Base-by-base conservation (phyloP, 2,329 filamentous ascomycete species). In the Aspergillus versicolor region DNA sequence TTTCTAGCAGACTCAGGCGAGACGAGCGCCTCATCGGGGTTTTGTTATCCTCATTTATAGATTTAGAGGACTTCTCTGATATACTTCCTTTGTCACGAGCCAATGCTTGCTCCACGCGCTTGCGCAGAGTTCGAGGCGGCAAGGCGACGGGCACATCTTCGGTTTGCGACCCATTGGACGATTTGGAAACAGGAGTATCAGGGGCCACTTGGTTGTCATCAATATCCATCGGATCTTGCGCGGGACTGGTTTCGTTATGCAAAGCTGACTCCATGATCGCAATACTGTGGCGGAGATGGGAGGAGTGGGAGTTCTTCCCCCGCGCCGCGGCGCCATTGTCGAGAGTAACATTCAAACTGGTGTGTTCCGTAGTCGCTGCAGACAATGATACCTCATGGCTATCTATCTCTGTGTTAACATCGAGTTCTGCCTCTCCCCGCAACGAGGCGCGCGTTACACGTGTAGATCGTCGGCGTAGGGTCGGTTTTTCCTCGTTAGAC, bases 1-100 rank as follows among this genome's bases (percentile, higher is more conserved):
- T 61, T 67, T 73, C 65, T 71, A 81, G 15, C 52, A 77, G 38
- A 56, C 72, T 74, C 54, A 79, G 67, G 45, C 80, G 76, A 47
- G 74, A 73, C 32, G 81, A 82, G 48, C 68, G 73, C 50, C 73
- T 74, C 50, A 60, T 57, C 15, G 72, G 69, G n/a, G 63, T 65
- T 49, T 66, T 61, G 45, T 65, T 66, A 44, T 67, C 63, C 17
- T 47, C 52, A 46, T 71, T 67, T 15, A 66, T 57, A 40, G 59
- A 54, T 42, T 57, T 50, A 42, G 68, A 67, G 30, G 50, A 58
- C 37, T 66, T 63, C 48, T 64, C 65, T 54, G 66, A 60, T 49
- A 59, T 57, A 52, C 63, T 61, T 34, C 64, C 65, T 22, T 65
- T 58, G 52, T 68, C 64, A 49, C 69, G 65, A 42, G 61, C 63